phyloP scores from a whole-genome alignment of 805 yeast species.

The Kurtzmaniella cleridarum region DNA sequence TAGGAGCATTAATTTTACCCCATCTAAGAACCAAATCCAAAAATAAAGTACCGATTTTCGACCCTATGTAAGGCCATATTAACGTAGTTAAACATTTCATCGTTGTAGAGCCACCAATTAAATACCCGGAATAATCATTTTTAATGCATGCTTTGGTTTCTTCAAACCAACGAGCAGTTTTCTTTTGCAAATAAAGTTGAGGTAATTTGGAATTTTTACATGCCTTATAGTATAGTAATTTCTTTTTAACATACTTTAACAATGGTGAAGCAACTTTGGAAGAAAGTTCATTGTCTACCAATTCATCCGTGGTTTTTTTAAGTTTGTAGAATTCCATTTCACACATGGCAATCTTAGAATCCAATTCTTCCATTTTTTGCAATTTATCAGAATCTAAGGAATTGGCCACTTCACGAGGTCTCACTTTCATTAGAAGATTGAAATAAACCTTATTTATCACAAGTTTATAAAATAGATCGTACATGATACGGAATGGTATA shows the following conservation, averaged over 20 bases:
- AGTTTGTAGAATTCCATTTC: slow-evolving; percentile 4
- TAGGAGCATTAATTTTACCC: slow-evolving; percentile 4
- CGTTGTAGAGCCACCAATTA: slow-evolving; percentile 18
- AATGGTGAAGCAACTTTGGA: neutral
- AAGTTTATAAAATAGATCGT: slow-evolving; percentile 27
- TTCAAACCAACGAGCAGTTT: slow-evolving; percentile 12
- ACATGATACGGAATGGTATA: slow-evolving; percentile 32
- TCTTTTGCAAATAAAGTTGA: slow-evolving; percentile 7
- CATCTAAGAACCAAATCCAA: slow-evolving; percentile 9
- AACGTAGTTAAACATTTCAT: slow-evolving; percentile 26
- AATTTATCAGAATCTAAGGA: slow-evolving; percentile 15
- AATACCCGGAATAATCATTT: slow-evolving; percentile 27
- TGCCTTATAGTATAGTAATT: neutral
- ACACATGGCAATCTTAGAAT: slow-evolving; percentile 7
- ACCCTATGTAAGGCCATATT: slow-evolving; percentile 36
- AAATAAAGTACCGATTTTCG: slow-evolving; percentile 26
- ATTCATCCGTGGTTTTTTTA: slow-evolving; percentile 3
- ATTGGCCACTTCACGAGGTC: slow-evolving; percentile 33
- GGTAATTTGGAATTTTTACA: slow-evolving; percentile 4
- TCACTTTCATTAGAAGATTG: slow-evolving; percentile 18
- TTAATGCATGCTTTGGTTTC: slow-evolving; percentile 28
- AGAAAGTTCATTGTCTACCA: neutral
- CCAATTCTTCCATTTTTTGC: slow-evolving; percentile 18
- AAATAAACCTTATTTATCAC: slow-evolving; percentile 30
- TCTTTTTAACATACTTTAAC: slow-evolving; percentile 1